Base-by-base conservation (phyloP, 2,329 filamentous ascomycete genomes). In the Aspergillus pseudoglaucus region DNA sequence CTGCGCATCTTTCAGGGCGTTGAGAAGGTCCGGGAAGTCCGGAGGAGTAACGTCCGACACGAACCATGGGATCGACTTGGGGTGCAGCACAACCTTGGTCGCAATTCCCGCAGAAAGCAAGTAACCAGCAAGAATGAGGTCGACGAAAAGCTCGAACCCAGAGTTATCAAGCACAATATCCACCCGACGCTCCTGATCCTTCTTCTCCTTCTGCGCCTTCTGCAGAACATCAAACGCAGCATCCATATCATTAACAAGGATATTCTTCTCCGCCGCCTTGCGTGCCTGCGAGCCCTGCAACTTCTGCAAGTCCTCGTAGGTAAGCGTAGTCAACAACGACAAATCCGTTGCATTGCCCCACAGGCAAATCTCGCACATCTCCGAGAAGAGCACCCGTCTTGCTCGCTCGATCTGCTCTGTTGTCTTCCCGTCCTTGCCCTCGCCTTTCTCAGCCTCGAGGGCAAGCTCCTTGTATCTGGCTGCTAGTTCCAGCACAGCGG, bases 331-430 rank as follows among this genome's bases (percentile, higher is more conserved):
- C 47, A 97, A 77, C 17, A 97, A 84, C 0, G 89, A 95, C 12
- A 97, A 76, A 66, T 97, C 93, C 0, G 91, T 97, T 1, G 91
- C 93, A 66, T 97, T 97, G 9, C 91, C 91, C 91, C 91, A 97
- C 2, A 97, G 80, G 65, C 90, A 96, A 58, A 96, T 93, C 75
- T 96, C 89, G 69, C 85, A 90, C 86, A 97, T 94, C 65, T 97
- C 91, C 20, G 78, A 78, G 71, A 97, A 97, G 22, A 96, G 74
- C 0, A 90, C 70, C 63, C 82, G 81, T 64, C 94, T 87, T 0
- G 87, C 83, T 47, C 85, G 80, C 25, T 81, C 78, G 44, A 82
- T 63, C 55, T 83, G 72, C 46, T 75, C 66, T 2, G 64, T 38
- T 0, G 60, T 59, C 47, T 60, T 58, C 25, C 59, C 51, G 12